Percentiles rank a stretch among this genome's conserved stretches.
Evolutionary conservation across 331 rosid species (phyloP).

Genomic region (Malus hybrid): DNA sequence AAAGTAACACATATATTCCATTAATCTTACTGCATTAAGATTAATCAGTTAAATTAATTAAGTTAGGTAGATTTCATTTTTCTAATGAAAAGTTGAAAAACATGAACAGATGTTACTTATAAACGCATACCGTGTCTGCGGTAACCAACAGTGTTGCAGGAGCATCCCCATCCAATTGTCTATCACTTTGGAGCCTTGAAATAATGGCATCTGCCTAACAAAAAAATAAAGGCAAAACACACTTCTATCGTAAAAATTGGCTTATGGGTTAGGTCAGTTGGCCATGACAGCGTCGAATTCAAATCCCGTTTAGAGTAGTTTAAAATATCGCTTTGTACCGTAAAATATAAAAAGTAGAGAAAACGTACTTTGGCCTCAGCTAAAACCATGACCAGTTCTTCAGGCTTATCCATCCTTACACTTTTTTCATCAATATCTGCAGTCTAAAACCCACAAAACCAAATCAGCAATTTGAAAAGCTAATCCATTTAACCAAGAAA

Average conservation of each 20-base stretch:
- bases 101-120: not conserved
- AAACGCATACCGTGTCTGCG: conserved; percentile 72
- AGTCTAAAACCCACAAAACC: conserved; percentile 34
- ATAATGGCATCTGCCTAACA: conserved; percentile 87
- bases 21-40: not conserved
- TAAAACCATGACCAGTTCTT: conserved; percentile 70
- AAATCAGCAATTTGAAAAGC: conserved; percentile 14
- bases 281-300: too few relatives aligned
- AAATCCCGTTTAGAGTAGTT: too few relatives aligned
- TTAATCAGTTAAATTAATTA: not conserved
- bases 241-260: too few relatives aligned
- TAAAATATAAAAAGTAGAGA: not conserved
- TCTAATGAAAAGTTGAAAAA: not conserved
- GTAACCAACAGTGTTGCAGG: conserved; percentile 57
- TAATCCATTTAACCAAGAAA: conserved; percentile 9
- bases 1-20: not conserved
- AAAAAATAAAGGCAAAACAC: conserved; percentile 8
- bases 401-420: conserved; percentile 73
- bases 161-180: conserved; percentile 39
- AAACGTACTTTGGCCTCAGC: conserved; percentile 80
- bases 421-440: conserved; percentile 89
- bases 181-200: conserved; percentile 37
- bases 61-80: not conserved
- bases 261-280: too few relatives aligned
- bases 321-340: too few relatives aligned